These are phyloP conservation scores for Russula sp. DNA, from an alignment of 768 basidiomycete genomes.

Conservation along the genomic window DNA sequence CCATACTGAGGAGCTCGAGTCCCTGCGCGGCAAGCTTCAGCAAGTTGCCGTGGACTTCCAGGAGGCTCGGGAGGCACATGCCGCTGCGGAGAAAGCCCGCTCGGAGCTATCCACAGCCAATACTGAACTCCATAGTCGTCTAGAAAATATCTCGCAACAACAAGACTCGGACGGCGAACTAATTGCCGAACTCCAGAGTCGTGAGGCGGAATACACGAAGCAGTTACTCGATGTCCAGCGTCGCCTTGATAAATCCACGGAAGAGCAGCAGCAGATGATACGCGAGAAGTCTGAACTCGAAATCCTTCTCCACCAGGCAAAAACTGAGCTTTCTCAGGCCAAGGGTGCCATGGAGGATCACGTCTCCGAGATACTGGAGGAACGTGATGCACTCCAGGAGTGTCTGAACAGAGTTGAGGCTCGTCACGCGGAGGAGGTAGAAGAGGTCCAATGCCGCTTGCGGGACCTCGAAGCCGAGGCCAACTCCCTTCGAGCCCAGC, in stretches of 20 bases:
- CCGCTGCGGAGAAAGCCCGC: conserved; percentile 30
- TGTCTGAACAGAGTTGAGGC: conserved; percentile 24
- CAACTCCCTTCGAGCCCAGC: conserved; percentile 7
- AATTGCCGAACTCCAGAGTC: conserved; percentile 2
- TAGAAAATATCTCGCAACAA: conserved; percentile 2
- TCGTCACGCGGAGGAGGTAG: conserved; percentile 21
- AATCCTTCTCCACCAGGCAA: neutral
- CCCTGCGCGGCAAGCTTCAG: conserved; percentile 22
- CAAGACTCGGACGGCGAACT: conserved; percentile 2
- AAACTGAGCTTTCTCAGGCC: neutral
- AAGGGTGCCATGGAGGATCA: neutral
- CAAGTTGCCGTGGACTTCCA: conserved; percentile 20
- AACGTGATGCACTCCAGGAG: conserved; percentile 29
- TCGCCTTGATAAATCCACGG: conserved; percentile 1
- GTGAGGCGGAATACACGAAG: neutral
- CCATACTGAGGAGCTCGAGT: conserved; percentile 21
- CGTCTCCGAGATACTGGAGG: conserved; percentile 12
- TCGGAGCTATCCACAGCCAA: conserved; percentile 15
- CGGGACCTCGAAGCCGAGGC: conserved; percentile 8
- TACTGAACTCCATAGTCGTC: conserved; percentile 15
- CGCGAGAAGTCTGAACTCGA: conserved; percentile 13
- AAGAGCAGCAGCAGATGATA: conserved; percentile 6
- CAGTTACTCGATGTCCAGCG: conserved; percentile 7
- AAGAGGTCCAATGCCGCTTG: conserved; percentile 14
- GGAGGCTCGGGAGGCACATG: conserved; percentile 16